These are phyloP conservation scores for Dalbergia cultrata DNA, from an alignment of 306 rosid species.

Conservation along the genomic window DNA sequence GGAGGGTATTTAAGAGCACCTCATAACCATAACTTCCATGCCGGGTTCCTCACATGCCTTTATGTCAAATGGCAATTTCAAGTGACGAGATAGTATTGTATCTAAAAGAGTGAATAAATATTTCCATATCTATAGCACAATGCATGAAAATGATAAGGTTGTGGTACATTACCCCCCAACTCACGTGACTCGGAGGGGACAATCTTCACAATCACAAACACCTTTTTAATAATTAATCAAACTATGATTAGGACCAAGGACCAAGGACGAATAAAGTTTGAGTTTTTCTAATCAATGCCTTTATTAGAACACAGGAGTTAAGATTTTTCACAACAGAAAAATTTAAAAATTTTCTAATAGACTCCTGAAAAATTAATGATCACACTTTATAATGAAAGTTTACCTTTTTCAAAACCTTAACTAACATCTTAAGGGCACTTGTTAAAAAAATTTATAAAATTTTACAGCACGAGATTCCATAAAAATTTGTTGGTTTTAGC, in stretches of 20 bases:
- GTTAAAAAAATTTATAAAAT: neutral
- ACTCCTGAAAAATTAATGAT: no score
- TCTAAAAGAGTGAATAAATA: neutral
- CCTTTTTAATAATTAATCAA: neutral
- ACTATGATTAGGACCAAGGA: neutral
- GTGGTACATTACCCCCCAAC: neutral
- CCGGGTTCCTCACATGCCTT: conserved; percentile 30
- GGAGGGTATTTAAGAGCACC: conserved; percentile 30
- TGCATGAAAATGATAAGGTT: neutral
- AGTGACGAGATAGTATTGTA: neutral
- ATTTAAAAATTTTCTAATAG: no score
- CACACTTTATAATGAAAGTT: no score
- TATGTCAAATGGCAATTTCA: neutral
- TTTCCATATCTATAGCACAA: neutral
- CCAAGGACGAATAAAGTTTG: neutral
- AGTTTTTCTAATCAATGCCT: no score
- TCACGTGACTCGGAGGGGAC: conserved; percentile 8
- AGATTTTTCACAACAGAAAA: no score
- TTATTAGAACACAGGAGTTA: no score
- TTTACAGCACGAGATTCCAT: neutral
- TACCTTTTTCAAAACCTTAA: no score
- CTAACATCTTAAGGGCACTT: no score
- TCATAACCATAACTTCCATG: conserved; percentile 16
- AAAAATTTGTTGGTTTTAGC: neutral
- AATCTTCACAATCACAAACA: neutral